phyloP scores from a whole-genome alignment of 495 filamentous ascomycete species.

The Darksidea phi region DNA sequence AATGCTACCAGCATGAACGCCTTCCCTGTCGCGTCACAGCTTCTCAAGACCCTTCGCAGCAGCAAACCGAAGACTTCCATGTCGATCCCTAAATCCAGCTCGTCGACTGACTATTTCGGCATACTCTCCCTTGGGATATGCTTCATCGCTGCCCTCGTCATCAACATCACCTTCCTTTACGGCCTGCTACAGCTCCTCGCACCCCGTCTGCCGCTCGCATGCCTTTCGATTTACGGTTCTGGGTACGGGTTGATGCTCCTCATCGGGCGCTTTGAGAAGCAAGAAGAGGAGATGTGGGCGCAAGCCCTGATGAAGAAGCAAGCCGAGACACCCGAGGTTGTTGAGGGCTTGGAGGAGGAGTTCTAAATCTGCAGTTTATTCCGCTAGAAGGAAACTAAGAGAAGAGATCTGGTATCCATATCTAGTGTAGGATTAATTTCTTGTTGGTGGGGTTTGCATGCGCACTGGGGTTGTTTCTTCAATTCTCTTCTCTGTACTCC shows the following conservation, averaged over 20 bases:
- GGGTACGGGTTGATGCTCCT: neutral
- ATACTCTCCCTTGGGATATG: neutral
- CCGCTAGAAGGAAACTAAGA: neutral
- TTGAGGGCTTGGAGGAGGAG: neutral
- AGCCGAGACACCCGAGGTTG: neutral
- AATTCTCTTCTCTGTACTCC: too few relatives aligned
- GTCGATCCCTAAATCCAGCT: too few relatives aligned
- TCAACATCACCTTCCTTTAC: neutral
- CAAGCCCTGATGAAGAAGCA: neutral
- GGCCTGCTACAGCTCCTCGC: neutral
- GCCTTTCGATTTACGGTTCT: neutral
- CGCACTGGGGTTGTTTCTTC: too few relatives aligned
- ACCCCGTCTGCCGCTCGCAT: conserved; percentile 1
- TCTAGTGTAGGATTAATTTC: neutral
- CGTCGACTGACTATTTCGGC: too few relatives aligned
- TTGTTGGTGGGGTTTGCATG: neutral
- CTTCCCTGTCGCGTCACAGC: neutral
- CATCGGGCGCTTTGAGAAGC: neutral
- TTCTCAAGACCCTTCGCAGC: neutral
- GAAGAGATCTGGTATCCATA: neutral
- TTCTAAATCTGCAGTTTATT: neutral
- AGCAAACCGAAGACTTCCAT: neutral
- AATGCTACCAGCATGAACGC: neutral
- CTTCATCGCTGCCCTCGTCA: neutral
- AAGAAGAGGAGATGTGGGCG: neutral